These are phyloP conservation scores for Alternaria rosae DNA, from an alignment of 2,329 filamentous ascomycete species.

Conservation along the genomic window DNA sequence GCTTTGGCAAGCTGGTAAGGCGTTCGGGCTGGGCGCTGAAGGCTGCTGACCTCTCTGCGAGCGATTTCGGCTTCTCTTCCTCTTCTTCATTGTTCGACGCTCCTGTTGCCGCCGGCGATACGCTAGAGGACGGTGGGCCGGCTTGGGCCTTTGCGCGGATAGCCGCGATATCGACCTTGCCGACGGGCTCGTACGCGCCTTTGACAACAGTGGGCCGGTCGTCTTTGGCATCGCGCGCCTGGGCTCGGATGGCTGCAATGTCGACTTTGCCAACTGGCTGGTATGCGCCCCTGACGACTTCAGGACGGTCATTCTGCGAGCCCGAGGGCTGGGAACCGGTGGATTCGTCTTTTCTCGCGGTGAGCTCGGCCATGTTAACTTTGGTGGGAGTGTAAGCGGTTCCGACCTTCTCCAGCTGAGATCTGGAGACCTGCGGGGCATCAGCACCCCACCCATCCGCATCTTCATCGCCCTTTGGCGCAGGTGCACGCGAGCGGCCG, in stretches of 20 bases:
- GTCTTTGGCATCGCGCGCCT: constrained; percentile 72
- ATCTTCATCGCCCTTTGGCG: constrained; percentile 68
- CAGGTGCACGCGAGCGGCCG: constrained; percentile 66
- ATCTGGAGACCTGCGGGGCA: constrained; percentile 87
- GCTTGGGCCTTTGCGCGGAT: constrained; percentile 82
- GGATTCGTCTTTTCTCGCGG: constrained; percentile 72
- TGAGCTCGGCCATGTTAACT: constrained; percentile 89
- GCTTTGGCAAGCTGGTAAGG: constrained; percentile 87
- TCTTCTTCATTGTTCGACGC: constrained; percentile 56
- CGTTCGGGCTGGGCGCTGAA: constrained; percentile 77
- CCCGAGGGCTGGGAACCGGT: constrained; percentile 65
- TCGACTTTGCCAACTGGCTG: constrained; percentile 98
- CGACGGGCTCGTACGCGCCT: constrained; percentile 91
- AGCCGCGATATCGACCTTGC: constrained; percentile 96
- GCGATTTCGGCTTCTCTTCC: constrained; percentile 60
- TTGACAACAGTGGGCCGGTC: constrained; percentile 86
- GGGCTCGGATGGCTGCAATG: constrained; percentile 83
- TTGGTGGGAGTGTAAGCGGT: constrained; percentile 94
- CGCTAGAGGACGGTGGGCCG: constrained; percentile 40
- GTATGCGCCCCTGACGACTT: constrained; percentile 85
- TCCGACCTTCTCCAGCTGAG: constrained; percentile 88
- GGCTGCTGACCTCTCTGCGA: constrained; percentile 78
- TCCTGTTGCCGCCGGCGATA: constrained; percentile 56
- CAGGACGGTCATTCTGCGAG: constrained; percentile 58
- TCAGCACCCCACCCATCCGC: constrained; percentile 94